Evolutionary conservation across 345 rosid genomes (phyloP).

Genomic region (Citrus inodora): DNA sequence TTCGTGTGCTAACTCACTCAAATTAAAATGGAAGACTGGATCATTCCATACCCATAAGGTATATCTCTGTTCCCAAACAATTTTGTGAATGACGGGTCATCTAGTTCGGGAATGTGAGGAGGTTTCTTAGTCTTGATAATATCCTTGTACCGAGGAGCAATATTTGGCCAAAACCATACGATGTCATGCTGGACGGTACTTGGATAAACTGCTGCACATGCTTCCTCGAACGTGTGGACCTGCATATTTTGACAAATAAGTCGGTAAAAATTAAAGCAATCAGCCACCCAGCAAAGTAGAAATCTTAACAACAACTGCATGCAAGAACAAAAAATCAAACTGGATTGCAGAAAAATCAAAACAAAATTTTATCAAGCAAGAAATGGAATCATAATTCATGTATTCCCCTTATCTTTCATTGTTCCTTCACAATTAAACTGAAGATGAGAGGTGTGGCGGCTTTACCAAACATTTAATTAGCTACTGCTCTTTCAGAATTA

Average conservation of each 20-base stretch:
- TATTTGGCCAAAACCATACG: slow-evolving; percentile 93
- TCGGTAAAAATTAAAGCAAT: not conserved
- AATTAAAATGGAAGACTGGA: not conserved
- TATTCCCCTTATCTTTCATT: no score
- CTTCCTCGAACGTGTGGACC: slow-evolving; percentile 73
- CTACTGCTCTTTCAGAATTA: no score
- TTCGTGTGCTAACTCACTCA: not conserved
- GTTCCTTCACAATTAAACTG: no score
- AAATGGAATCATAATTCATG: no score
- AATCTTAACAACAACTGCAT: no score
- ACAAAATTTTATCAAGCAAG: no score
- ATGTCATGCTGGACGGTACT: slow-evolving; percentile 70
- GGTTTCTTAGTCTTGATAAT: slow-evolving; percentile 60
- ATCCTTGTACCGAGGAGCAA: slow-evolving; percentile 68
- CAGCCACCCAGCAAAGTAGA: no score
- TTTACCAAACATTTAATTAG: no score
- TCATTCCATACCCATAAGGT: slow-evolving; percentile 63
- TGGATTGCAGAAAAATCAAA: no score
- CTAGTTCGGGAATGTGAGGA: slow-evolving; percentile 68
- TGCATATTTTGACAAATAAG: slow-evolving; percentile 20
- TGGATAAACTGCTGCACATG: slow-evolving; percentile 76
- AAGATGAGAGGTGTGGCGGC: no score
- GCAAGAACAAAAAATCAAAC: no score
- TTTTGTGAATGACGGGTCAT: slow-evolving; percentile 73
- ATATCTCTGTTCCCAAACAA: slow-evolving; percentile 64